Percentiles rank a stretch among this genome's conserved stretches.
Conservation (phyloP, 1,139 yeast species). For the Geotrichum europaeum region DNA sequence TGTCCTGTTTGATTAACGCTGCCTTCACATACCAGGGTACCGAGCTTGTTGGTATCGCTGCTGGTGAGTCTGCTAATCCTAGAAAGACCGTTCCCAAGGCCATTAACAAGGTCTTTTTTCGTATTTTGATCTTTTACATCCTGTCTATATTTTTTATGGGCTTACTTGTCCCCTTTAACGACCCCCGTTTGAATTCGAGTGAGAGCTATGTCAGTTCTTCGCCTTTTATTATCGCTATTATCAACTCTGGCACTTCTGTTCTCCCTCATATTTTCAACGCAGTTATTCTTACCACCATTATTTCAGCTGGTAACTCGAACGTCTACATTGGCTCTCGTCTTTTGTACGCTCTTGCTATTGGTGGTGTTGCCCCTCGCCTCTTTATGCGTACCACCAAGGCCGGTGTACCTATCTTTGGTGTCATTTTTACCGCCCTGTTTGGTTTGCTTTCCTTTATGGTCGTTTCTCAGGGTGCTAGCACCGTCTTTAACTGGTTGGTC, state of each 20-base stretch:
- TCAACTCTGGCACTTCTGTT: slow-evolving; percentile 57
- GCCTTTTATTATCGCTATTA: slow-evolving; percentile 61
- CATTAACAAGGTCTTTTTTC: slow-evolving; percentile 65
- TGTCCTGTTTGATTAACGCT: slow-evolving; percentile 58
- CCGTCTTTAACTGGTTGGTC: slow-evolving; percentile 70
- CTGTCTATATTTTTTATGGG: slow-evolving; percentile 59
- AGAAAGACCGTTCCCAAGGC: slow-evolving; percentile 73
- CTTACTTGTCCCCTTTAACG: slow-evolving; percentile 59
- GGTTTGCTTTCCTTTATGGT: slow-evolving; percentile 71
- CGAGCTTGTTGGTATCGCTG: slow-evolving; percentile 68
- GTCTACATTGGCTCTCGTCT: slow-evolving; percentile 73
- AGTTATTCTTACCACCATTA: slow-evolving; percentile 58
- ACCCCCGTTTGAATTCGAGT: slow-evolving; percentile 40
- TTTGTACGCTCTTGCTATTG: slow-evolving; percentile 57
- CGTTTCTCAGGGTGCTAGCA: slow-evolving; percentile 57
- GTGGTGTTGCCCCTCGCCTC: slow-evolving; percentile 62
- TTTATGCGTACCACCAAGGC: slow-evolving; percentile 64
- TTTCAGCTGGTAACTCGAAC: slow-evolving; percentile 79
- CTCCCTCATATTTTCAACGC: slow-evolving; percentile 64
- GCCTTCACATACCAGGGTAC: slow-evolving; percentile 72
- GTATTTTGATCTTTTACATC: slow-evolving; percentile 66
- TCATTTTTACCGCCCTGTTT: slow-evolving; percentile 43
- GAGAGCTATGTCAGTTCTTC: slow-evolving; percentile 61
- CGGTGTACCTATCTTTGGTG: slow-evolving; percentile 68
- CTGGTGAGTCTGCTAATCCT: slow-evolving; percentile 74